Evolutionary conservation across 345 rosid genomes (phyloP).

Genomic region (Populus tremula): DNA sequence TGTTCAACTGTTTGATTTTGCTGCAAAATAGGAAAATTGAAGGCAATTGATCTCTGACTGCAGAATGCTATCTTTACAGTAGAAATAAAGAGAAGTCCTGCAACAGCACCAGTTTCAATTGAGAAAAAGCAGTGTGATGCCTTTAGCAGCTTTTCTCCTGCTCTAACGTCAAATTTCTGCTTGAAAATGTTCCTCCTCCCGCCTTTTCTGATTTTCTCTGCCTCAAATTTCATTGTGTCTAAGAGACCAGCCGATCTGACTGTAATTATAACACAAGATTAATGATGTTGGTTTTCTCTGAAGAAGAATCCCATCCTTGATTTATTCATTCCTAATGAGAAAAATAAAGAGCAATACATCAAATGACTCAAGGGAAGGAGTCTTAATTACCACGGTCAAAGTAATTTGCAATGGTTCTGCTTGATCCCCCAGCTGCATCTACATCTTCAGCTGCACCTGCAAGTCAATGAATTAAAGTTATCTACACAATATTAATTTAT

Average conservation of each 20-base stretch:
- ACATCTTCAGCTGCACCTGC: neutral
- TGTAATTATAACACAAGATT: conserved; percentile 10
- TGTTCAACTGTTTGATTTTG: conserved; percentile 26
- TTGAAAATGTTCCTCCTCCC: conserved; percentile 43
- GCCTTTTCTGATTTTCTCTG: conserved; percentile 39
- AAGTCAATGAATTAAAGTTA: neutral
- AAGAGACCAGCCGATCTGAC: conserved; percentile 34
- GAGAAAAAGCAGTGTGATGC: conserved; percentile 50
- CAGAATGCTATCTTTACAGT: conserved; percentile 37
- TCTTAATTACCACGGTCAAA: neutral
- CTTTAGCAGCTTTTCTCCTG: conserved; percentile 43
- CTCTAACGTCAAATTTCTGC: conserved; percentile 30
- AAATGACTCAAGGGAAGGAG: neutral
- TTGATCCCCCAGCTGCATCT: neutral
- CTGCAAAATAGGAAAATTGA: conserved; percentile 22
- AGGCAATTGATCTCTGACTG: conserved; percentile 30
- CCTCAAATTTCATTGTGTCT: conserved; percentile 44
- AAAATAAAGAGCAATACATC: neutral
- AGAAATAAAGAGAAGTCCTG: conserved; percentile 47
- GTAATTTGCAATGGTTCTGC: neutral
- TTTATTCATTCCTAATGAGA: neutral
- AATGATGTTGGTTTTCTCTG: neutral
- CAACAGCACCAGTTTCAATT: conserved; percentile 44
- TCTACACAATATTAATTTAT: neutral
- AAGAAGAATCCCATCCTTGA: neutral